Base-by-base conservation (phyloP, 1,284 basidiomycete species). In the Rhodotorula glutinis region DNA sequence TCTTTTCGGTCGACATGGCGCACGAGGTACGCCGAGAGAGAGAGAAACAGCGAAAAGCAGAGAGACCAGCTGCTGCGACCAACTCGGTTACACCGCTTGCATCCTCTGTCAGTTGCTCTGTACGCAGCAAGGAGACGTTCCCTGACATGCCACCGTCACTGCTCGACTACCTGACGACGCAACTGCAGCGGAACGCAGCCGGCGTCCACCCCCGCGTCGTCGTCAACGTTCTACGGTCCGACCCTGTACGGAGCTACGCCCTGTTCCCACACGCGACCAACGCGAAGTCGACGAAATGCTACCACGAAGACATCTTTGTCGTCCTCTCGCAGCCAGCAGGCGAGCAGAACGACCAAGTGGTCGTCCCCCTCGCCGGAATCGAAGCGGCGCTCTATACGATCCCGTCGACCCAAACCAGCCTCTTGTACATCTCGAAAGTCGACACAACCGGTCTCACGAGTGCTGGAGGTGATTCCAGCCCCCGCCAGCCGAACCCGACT, bases 391-490 rank as follows among this genome's bases (percentile, higher is more conserved):
- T 97, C 41, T 97, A 92, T 82, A 85, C 86, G 53, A 76, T 90
- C 57, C 88, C 89, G 7, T 75, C 84, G 3, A 87, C 88, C 2
- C 83, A 83, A 3, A 85, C 84, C 62, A 87, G 86, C 2, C 84
- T 98, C 44, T 80, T 98, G 29, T 97, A 98, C 79, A 83, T 98
- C 55, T 90, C 91, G 58, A 98, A 98, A 79, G 87, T 97, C 63
- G 96, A 98, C 78, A 88, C 92, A 19, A 92, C 92, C 0, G 94
- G 94, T 0, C 91, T 74, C 51, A 83, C 87, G 27, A 27, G 62
- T 21, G 19, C 52, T 0, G 40, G 38, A 13, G 47, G 62, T 16
- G 33, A 38, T 0, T 7, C 57, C 17, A 2, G 44, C 23, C 38
- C 46, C 9, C 41, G n/a, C 23, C 8, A 2, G 13, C 16, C 23